Conservation (phyloP, 257 asterid species). For the Scutellaria minor region DNA sequence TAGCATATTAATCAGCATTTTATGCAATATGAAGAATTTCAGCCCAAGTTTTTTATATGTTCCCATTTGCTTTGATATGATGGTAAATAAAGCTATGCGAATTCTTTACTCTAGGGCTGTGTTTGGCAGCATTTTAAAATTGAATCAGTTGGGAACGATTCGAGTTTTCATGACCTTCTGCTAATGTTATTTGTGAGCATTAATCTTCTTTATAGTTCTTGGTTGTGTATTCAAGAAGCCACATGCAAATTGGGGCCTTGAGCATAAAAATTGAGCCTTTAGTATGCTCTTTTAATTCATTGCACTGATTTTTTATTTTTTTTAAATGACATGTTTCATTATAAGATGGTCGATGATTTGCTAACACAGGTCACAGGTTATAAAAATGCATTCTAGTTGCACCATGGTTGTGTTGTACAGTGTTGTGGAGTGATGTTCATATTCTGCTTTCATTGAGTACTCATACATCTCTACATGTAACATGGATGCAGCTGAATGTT, state of each 20-base stretch:
- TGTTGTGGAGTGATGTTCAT: neutral
- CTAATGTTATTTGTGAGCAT: neutral
- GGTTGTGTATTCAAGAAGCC: neutral
- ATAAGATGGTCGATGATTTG: neutral
- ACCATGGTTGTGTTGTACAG: neutral
- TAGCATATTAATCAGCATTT: neutral
- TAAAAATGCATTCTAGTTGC: neutral
- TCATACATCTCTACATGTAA: neutral
- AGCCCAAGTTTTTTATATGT: neutral
- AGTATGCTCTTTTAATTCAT: neutral
- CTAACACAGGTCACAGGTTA: neutral
- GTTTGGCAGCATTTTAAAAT: neutral
- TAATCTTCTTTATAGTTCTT: neutral
- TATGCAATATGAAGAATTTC: neutral
- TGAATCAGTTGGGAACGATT: neutral
- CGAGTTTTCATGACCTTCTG: neutral
- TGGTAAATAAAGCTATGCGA: neutral
- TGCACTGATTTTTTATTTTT: neutral
- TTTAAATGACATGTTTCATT: neutral
- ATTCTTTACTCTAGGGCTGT: neutral
- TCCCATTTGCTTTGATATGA: neutral
- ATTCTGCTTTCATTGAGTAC: constrained; percentile 3
- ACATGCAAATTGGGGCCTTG: neutral
- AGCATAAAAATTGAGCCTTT: neutral
- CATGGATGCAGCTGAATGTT: constrained; percentile 3